A percentile compares a stretch with the other conserved stretches of the same genome.
These are phyloP conservation scores for Lathyrus aphaca DNA, from an alignment of 306 rosid genomes.

Conservation along the genomic window DNA sequence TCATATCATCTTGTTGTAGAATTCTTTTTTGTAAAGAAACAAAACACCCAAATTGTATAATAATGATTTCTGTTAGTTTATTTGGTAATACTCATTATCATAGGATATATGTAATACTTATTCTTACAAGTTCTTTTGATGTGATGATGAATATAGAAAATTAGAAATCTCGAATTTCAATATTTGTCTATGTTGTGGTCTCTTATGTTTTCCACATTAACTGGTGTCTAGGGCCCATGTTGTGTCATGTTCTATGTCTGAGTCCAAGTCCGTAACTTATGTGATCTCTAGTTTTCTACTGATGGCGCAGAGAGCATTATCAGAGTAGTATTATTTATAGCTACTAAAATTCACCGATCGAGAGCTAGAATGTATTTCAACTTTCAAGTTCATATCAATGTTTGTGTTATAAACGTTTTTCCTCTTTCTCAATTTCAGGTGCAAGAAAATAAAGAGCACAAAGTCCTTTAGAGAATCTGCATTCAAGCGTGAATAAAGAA, in stretches of 20 bases:
- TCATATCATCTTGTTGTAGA: background rate
- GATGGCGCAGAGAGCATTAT: background rate
- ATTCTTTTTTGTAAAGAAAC: background rate
- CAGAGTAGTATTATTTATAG: conserved; percentile 2
- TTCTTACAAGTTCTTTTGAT: background rate
- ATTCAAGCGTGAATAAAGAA: conserved; percentile 42
- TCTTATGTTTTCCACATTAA: background rate
- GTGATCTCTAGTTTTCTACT: background rate
- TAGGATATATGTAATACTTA: background rate
- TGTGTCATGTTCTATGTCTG: background rate
- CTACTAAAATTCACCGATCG: background rate
- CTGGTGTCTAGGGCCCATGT: background rate
- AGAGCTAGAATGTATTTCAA: background rate
- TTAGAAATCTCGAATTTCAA: background rate
- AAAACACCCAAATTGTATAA: background rate
- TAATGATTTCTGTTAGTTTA: background rate
- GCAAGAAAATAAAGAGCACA: conserved; percentile 24
- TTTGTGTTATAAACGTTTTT: conserved; percentile 5
- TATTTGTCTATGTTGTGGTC: background rate
- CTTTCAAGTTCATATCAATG: background rate
- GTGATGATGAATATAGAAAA: background rate
- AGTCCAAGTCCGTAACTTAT: background rate
- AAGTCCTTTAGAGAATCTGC: conserved; percentile 17
- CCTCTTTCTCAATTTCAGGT: conserved; percentile 38
- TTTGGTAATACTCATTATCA: background rate